Evolutionary conservation across 2,329 filamentous ascomycete species (phyloP), one percentile per base, ranked within the genome.

Genomic region (Metarhizium rileyi): DNA sequence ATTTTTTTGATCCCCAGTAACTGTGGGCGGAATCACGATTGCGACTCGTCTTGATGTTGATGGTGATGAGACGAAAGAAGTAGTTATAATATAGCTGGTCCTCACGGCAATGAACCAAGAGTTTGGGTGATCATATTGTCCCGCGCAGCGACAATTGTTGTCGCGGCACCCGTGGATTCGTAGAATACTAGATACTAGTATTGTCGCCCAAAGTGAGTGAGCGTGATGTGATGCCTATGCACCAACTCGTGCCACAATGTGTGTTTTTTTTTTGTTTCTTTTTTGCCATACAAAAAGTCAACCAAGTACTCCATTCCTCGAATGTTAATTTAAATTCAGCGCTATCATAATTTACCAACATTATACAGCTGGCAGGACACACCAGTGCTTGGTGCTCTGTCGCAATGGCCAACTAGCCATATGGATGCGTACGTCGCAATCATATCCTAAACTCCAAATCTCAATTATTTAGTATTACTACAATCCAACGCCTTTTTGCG

Each of bases 381-480:
- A 44, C 52, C 53, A 57, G 53, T 53, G 35, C 54, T 55, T 58
- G 55, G 52, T 52, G 35, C 51, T n/a, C 49, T 55, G 52, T 53
- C 49, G 47, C 47, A 41, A 25, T 33, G 26, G 6, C 30, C 23
- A 14, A 22, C 14, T 33, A 14, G 44, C 48, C 22, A 23, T 26
- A 28, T 38, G 23, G 7, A 44, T 46, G 44, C 41, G 20, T n/a
- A 18, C 38, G 20, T 42, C 23, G 23, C 33, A 35, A 33, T 30
- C 22, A 46, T 44, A 38, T 44, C 36, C 26, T 6, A 18, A 46
- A 45, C 38, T 42, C 36, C 28, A 10, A 26, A 42, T 8, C 9
- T 22, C 16, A 40, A 40, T 40, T 7, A 20, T n/a, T 8, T 18
- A 9, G 10, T 23, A 18, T 25, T 22, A 25, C 4, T 20, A 38